phyloP scores from a whole-genome alignment of 2,329 filamentous ascomycete genomes.

The Cercospora sesami region DNA sequence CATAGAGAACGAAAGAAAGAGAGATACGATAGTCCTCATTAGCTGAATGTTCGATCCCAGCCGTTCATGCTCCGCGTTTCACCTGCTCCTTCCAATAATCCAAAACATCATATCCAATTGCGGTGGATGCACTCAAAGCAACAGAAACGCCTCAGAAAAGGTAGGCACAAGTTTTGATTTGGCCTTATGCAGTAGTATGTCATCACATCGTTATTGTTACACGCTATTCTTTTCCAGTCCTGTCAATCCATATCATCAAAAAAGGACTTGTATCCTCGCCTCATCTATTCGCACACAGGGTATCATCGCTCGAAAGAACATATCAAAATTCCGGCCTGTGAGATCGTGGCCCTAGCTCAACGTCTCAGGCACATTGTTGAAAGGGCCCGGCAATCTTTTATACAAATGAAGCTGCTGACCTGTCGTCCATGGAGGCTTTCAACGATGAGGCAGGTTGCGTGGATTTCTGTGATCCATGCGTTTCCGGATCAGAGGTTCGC shows the following conservation, averaged over 20 bases:
- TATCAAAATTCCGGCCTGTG: not conserved
- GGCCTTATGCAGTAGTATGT: not conserved
- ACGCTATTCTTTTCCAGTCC: not conserved
- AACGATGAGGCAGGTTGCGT: constrained; percentile 1
- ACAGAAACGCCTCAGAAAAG: too few relatives aligned
- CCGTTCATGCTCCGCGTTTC: not conserved
- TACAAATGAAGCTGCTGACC: constrained; percentile 10
- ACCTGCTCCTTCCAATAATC: not conserved
- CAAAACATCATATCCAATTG: too few relatives aligned
- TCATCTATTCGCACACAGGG: not conserved
- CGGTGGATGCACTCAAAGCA: too few relatives aligned
- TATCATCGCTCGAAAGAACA: constrained; percentile 1
- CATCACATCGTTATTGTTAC: not conserved
- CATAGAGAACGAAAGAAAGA: not conserved
- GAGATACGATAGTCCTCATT: not conserved
- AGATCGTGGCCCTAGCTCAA: not conserved
- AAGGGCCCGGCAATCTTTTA: not conserved
- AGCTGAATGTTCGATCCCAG: not conserved
- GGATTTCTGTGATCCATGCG: not conserved
- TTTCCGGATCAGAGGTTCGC: constrained; percentile 1
- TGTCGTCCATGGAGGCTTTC: not conserved
- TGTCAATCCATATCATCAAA: not conserved
- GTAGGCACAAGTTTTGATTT: not conserved
- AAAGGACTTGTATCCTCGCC: not conserved
- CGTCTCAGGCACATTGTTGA: not conserved